These are phyloP conservation scores for Aspergillus versicolor DNA, from an alignment of 2,329 filamentous ascomycete genomes.

Conservation along the genomic window DNA sequence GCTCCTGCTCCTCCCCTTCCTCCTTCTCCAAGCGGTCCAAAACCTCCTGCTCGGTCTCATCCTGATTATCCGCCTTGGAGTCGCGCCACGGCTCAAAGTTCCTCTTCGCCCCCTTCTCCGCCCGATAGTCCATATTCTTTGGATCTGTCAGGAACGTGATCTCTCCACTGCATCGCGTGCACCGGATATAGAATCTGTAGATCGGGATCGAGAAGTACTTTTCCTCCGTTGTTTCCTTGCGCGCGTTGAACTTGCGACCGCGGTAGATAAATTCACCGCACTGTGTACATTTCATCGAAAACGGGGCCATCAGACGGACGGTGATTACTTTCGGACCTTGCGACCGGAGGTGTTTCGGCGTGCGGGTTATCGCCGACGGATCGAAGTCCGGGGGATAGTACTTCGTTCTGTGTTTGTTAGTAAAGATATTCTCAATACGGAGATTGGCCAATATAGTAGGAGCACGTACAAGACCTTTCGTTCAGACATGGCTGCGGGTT, in stretches of 20 bases:
- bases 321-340: conserved; percentile 78
- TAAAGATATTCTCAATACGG: neutral
- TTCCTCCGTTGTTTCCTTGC: conserved; percentile 89
- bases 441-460: neutral
- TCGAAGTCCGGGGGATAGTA: conserved; percentile 80
- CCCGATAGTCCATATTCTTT: conserved; percentile 87
- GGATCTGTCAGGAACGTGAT: conserved; percentile 95
- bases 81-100: conserved; percentile 92
- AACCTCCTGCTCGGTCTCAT: conserved; percentile 84
- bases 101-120: conserved; percentile 78
- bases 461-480: conserved; percentile 27
- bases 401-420: conserved; percentile 26
- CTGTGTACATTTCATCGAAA: conserved; percentile 70
- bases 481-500: conserved; percentile 68
- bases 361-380: conserved; percentile 72
- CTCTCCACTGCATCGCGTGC: conserved; percentile 79
- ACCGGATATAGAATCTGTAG: conserved; percentile 86
- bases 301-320: conserved; percentile 87
- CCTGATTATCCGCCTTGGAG: conserved; percentile 51
- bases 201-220: conserved; percentile 87
- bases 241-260: conserved; percentile 90
- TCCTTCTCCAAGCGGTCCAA: conserved; percentile 80
- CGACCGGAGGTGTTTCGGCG: conserved; percentile 55
- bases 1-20: conserved; percentile 61
- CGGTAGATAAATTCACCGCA: conserved; percentile 81